Evolutionary conservation across 371 early-diverging fungal genomes (phyloP).

Genomic region (Mucor circinelloides): DNA sequence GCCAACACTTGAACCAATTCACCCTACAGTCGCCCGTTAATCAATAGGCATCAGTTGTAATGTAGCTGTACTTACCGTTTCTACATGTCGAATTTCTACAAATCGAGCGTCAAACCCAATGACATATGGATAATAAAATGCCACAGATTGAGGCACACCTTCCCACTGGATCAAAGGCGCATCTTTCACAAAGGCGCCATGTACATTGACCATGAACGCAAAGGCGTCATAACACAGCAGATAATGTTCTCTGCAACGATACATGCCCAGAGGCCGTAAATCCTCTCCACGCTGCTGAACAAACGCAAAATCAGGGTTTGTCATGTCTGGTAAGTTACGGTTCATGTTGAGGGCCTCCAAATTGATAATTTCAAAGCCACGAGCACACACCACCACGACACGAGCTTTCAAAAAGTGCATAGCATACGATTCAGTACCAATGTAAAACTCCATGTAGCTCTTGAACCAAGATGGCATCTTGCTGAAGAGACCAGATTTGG

Average conservation of each 20-base stretch:
- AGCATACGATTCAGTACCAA: conserved; percentile 75
- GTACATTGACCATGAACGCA: conserved; percentile 87
- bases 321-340: conserved; percentile 43
- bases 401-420: conserved; percentile 76
- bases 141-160: conserved; percentile 60
- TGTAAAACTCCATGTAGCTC: conserved; percentile 71
- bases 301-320: conserved; percentile 43
- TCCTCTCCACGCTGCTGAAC: conserved; percentile 33
- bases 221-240: conserved; percentile 92
- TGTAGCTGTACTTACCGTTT: conserved; percentile 59
- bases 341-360: conserved; percentile 74
- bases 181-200: conserved; percentile 27
- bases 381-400: conserved; percentile 76
- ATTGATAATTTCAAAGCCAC: conserved; percentile 87
- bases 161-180: conserved; percentile 51
- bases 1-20: conserved; percentile 47
- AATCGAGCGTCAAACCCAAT: conserved; percentile 89
- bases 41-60: not conserved
- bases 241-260: conserved; percentile 78
- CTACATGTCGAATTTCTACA: conserved; percentile 87
- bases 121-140: conserved; percentile 82
- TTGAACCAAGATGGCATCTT: conserved; percentile 51
- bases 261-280: conserved; percentile 79
- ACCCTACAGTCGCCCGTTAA: conserved; percentile 30
- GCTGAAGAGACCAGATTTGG: conserved; percentile 43